A percentile compares a stretch with the other conserved stretches of the same genome.
Conservation (phyloP, 345 rosid genomes). For the Kernera saxatilis region DNA sequence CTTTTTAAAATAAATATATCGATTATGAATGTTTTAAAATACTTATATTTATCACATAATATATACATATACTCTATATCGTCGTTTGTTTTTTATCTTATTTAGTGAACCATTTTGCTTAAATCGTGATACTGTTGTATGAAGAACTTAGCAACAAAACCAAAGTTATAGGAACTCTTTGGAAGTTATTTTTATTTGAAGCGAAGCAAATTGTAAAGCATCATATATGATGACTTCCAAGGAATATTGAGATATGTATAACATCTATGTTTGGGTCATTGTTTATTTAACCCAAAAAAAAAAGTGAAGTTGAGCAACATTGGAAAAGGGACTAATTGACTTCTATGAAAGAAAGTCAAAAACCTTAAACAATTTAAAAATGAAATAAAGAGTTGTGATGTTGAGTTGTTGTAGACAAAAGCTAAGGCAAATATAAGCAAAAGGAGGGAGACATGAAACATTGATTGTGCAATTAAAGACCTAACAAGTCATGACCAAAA, state of each 20-base stretch:
- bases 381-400: conserved; percentile 16
- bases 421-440: conserved; percentile 24
- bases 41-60: background rate
- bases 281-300: background rate
- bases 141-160: background rate
- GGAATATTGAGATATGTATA: background rate
- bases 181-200: background rate
- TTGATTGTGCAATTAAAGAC: conserved; percentile 30
- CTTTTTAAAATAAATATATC: background rate
- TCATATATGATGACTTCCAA: background rate
- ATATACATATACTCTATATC: background rate
- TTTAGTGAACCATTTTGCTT: background rate
- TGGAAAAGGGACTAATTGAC: conserved; percentile 13
- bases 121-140: background rate
- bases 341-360: conserved; percentile 19
- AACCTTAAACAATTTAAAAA: conserved; percentile 8
- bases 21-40: background rate
- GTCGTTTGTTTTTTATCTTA: background rate
- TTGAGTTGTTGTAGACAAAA: conserved; percentile 28
- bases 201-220: background rate
- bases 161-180: background rate
- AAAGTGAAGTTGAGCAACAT: conserved; percentile 15
- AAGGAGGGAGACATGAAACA: conserved; percentile 34
- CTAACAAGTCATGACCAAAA: conserved; percentile 29
- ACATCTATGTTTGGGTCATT: background rate